phyloP scores from a whole-genome alignment of 2,329 filamentous ascomycete genomes.

The Talaromyces sp. region DNA sequence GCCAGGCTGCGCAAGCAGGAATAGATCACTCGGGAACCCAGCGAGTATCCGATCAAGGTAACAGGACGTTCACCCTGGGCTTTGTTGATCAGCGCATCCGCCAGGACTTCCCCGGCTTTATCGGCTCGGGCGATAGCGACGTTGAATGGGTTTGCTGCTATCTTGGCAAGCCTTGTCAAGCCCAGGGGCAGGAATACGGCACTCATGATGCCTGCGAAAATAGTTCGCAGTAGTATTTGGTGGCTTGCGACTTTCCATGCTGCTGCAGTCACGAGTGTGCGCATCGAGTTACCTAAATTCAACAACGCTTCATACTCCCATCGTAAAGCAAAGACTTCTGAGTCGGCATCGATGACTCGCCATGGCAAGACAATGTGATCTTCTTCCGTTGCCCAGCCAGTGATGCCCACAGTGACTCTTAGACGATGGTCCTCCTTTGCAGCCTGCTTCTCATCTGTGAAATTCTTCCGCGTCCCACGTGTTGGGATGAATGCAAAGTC shows the following conservation, averaged over 20 bases:
- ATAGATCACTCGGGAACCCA: constrained; percentile 78
- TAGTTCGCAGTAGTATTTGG: constrained; percentile 69
- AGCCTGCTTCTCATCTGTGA: constrained; percentile 39
- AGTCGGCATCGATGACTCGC: constrained; percentile 66
- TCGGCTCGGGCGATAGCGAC: constrained; percentile 72
- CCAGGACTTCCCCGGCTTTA: constrained; percentile 74
- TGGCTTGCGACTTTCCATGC: constrained; percentile 72
- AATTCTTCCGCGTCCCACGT: constrained; percentile 48
- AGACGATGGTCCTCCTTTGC: constrained; percentile 59
- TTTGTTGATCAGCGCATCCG: constrained; percentile 75
- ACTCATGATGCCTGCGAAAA: constrained; percentile 61
- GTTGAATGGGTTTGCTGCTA: constrained; percentile 77
- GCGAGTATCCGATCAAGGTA: constrained; percentile 74
- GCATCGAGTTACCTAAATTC: constrained; percentile 73
- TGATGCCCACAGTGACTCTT: constrained; percentile 76
- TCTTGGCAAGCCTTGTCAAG: constrained; percentile 60
- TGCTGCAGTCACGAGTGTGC: constrained; percentile 69
- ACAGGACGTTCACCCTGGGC: constrained; percentile 79
- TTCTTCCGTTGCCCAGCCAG: constrained; percentile 72
- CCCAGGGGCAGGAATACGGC: constrained; percentile 67
- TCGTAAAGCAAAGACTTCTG: constrained; percentile 75
- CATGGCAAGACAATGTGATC: constrained; percentile 73
- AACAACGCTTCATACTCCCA: constrained; percentile 77
- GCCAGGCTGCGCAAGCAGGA: constrained; percentile 73
- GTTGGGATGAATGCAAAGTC: constrained; percentile 85